Evolutionary conservation across 371 early-diverging fungal genomes (phyloP).

Genomic region (Batrachochytrium dendrobatidis): DNA sequence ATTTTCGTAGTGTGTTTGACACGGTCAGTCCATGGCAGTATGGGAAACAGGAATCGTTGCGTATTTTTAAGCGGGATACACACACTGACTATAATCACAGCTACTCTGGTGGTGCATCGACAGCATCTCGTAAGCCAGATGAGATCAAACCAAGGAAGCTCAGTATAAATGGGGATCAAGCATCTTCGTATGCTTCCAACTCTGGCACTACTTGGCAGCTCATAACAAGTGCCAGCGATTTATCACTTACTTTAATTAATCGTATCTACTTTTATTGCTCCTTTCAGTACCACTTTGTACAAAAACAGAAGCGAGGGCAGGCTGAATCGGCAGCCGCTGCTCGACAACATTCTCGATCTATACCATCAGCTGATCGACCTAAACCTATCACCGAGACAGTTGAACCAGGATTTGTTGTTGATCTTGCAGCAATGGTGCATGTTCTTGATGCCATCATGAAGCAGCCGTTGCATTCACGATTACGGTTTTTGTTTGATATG

Average conservation of each 20-base stretch:
- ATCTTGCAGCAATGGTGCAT: slow-evolving; percentile 44
- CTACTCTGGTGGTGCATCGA: too few species aligned
- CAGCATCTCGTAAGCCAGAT: too few species aligned
- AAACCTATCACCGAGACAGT: background rate
- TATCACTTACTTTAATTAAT: slow-evolving; percentile 20
- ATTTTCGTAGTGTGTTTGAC: slow-evolving; percentile 25
- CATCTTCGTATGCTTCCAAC: too few species aligned
- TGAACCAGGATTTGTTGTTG: slow-evolving; percentile 25
- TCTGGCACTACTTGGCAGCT: too few species aligned
- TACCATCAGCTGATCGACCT: background rate
- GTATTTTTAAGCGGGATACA: too few species aligned
- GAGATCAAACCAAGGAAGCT: too few species aligned
- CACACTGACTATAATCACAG: too few species aligned
- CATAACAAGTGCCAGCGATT: too few species aligned
- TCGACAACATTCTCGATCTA: background rate
- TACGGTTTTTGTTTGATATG: slow-evolving; percentile 44
- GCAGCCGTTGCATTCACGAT: slow-evolving; percentile 37
- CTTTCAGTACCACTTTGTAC: slow-evolving; percentile 41
- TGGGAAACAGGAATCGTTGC: slow-evolving; percentile 7
- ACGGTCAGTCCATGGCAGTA: slow-evolving; percentile 21
- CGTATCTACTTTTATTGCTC: slow-evolving; percentile 46
- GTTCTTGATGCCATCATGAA: slow-evolving; percentile 43
- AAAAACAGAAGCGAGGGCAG: slow-evolving; percentile 16
- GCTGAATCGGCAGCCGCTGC: slow-evolving; percentile 5
- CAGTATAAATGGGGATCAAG: too few species aligned